Conservation (phyloP, 78 protist genomes). For the Polysphondylium violaceum region DNA sequence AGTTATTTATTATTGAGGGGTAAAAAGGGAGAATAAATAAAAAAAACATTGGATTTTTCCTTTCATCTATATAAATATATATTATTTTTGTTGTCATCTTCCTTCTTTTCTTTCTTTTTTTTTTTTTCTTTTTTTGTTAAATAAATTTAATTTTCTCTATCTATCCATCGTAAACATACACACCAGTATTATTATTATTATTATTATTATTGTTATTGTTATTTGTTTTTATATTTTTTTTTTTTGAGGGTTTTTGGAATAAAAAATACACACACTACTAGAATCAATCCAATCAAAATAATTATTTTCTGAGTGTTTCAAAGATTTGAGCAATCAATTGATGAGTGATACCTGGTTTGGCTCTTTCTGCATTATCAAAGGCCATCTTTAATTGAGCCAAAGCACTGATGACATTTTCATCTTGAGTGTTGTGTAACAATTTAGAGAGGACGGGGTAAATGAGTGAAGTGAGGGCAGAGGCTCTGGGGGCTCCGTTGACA, state of each 20-base stretch:
- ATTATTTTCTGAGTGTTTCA: conserved; percentile 76
- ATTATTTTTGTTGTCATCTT: not conserved
- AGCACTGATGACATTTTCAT: conserved; percentile 79
- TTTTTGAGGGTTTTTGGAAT: not conserved
- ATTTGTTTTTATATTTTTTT: not conserved
- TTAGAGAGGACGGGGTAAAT: conserved; percentile 81
- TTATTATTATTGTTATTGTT: not conserved
- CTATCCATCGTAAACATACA: too few species aligned
- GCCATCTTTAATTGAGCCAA: conserved; percentile 85
- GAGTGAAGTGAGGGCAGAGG: conserved; percentile 79
- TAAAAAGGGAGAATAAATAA: too few species aligned
- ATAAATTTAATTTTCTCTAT: not conserved
- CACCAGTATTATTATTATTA: not conserved
- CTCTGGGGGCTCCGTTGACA: conserved; percentile 36
- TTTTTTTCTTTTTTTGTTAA: not conserved
- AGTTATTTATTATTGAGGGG: too few species aligned
- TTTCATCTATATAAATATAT: not conserved
- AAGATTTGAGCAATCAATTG: conserved; percentile 79
- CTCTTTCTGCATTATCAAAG: conserved; percentile 84
- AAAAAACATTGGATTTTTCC: not conserved
- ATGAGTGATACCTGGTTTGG: conserved; percentile 85
- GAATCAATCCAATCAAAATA: too few species aligned
- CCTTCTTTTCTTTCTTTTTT: too few species aligned
- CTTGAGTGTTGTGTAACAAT: conserved; percentile 67
- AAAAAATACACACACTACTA: too few species aligned